Evolutionary conservation across 2,329 filamentous ascomycete species (phyloP).

Genomic region (Botrytis medusae): DNA sequence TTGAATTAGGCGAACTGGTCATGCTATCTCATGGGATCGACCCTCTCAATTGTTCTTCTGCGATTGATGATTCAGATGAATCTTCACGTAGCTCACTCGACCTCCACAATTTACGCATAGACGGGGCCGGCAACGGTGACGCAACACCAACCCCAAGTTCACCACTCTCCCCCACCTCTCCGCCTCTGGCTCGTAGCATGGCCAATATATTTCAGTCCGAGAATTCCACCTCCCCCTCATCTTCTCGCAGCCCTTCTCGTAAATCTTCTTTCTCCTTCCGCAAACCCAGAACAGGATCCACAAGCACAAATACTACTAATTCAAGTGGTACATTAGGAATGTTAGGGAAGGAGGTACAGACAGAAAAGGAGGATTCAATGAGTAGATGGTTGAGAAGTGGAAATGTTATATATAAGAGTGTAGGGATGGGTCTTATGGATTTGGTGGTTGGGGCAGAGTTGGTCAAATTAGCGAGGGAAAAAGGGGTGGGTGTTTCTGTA

Average conservation of each 20-base stretch:
- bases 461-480: constrained; percentile 55
- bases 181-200: constrained; percentile 9
- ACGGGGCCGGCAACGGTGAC: background rate
- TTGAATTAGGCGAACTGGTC: constrained; percentile 82
- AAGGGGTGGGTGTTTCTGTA: constrained; percentile 54
- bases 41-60: constrained; percentile 16
- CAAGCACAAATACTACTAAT: constrained; percentile 24
- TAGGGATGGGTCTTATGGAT: constrained; percentile 67
- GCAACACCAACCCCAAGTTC: constrained; percentile 5
- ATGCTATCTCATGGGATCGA: constrained; percentile 50
- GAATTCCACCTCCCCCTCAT: background rate
- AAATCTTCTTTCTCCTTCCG: constrained; percentile 26
- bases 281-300: constrained; percentile 22
- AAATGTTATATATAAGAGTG: constrained; percentile 68
- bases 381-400: constrained; percentile 58
- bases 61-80: constrained; percentile 26
- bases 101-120: background rate
- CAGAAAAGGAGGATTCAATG: constrained; percentile 49
- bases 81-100: constrained; percentile 15
- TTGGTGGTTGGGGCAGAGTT: constrained; percentile 60
- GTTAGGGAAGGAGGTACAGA: constrained; percentile 31
- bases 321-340: constrained; percentile 23
- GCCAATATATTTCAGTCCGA: background rate
- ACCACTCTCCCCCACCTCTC: background rate
- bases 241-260: constrained; percentile 24